Percentiles rank a stretch among this genome's conserved stretches.
Evolutionary conservation across 352 stramenopile genomes (phyloP).

Genomic region (Pythium phragmiticola): DNA sequence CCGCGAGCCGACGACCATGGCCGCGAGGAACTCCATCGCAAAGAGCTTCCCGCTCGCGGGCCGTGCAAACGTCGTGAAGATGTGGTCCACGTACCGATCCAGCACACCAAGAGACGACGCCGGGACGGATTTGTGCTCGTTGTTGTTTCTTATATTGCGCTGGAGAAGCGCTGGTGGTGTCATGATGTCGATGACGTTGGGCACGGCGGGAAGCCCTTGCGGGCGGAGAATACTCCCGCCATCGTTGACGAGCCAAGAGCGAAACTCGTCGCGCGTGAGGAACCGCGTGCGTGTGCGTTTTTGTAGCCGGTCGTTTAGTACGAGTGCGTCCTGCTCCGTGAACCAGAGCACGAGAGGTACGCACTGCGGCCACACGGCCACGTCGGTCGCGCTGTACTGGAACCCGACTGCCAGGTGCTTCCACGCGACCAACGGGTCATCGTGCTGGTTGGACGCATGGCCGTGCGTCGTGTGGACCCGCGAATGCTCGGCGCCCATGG

Average conservation of each 20-base stretch:
- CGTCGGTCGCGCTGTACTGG: constrained; percentile 50
- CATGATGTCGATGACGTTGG: constrained; percentile 54
- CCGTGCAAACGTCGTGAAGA: constrained; percentile 55
- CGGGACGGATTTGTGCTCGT: constrained; percentile 13
- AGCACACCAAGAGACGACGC: constrained; percentile 28
- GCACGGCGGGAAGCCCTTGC: constrained; percentile 10
- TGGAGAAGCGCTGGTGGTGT: constrained; percentile 31
- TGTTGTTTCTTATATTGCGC: background rate
- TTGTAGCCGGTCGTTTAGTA: constrained; percentile 28
- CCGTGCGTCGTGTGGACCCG: constrained; percentile 3
- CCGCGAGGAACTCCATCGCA: constrained; percentile 60
- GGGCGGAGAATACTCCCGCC: constrained; percentile 8
- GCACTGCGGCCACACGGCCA: constrained; percentile 61
- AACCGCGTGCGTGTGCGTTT: constrained; percentile 34
- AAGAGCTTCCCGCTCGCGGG: constrained; percentile 32
- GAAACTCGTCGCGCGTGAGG: constrained; percentile 46
- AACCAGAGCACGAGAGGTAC: constrained; percentile 63
- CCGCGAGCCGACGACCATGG: constrained; percentile 51
- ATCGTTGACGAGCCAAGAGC: constrained; percentile 36
- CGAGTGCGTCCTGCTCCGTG: constrained; percentile 45
- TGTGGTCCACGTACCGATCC: constrained; percentile 55
- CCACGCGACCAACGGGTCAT: constrained; percentile 14
- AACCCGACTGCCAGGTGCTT: constrained; percentile 40
- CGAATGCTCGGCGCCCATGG: constrained; percentile 48
- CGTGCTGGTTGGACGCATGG: background rate